A percentile compares a stretch with the other conserved stretches of the same genome.
Conservation (phyloP, 768 basidiomycete genomes). For the Kwoniella botswanensis region DNA sequence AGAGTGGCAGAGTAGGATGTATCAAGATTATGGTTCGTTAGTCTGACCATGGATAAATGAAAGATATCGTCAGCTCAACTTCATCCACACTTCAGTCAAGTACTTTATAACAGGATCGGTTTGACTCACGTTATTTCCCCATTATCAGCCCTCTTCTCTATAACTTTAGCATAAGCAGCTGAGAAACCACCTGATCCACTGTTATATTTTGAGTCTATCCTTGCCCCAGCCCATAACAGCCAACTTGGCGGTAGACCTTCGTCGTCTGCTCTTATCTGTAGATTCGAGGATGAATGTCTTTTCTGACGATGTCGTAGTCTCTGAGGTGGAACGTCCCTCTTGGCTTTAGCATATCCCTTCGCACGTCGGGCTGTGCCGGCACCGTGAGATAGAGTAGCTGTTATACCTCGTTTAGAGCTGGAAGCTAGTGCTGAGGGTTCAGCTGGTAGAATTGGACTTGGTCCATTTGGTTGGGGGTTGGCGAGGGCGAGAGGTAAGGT, state of each 20-base stretch:
- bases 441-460: conserved; percentile 13
- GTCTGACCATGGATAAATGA: background rate
- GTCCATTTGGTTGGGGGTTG: conserved; percentile 26
- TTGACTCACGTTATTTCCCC: conserved; percentile 29
- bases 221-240: conserved; percentile 51
- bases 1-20: conserved; percentile 55
- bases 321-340: conserved; percentile 17
- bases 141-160: conserved; percentile 15
- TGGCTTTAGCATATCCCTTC: conserved; percentile 14
- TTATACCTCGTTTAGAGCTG: conserved; percentile 14
- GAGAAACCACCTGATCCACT: conserved; percentile 37
- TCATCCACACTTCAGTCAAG: background rate
- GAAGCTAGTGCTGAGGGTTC: conserved; percentile 24
- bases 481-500: conserved; percentile 32
- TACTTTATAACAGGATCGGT: too few relatives aligned
- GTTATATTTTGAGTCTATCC: conserved; percentile 52
- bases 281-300: conserved; percentile 3
- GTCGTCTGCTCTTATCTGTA: conserved; percentile 22
- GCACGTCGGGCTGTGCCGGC: conserved; percentile 20
- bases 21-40: conserved; percentile 51
- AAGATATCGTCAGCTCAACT: background rate
- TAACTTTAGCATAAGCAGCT: conserved; percentile 30
- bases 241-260: conserved; percentile 35
- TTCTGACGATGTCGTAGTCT: conserved; percentile 17
- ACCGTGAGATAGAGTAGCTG: conserved; percentile 29